Base-by-base conservation (phyloP, 768 basidiomycete species). In the Infundibulicybe gibba region DNA sequence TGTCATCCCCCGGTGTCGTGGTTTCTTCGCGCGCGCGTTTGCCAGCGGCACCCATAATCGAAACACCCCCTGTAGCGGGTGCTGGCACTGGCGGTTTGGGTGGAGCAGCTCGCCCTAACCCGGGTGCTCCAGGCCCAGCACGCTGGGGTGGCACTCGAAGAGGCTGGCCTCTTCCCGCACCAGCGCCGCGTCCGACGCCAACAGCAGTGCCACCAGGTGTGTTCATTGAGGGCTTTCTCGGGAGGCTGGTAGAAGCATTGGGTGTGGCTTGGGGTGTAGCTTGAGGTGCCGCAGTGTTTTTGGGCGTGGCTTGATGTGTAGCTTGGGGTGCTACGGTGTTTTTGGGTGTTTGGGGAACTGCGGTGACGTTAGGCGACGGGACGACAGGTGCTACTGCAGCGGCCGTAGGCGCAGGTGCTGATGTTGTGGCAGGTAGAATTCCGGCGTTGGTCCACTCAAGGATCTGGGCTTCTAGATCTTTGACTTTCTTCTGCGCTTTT, bases 391-490 rank as follows among this genome's bases (percentile, higher is more conserved):
- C 41, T 5, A 54, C 19, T 17, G 66, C 52, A 16, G 67, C 51
- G 11, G 66, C 47, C 21, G 66, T 47, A 20, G 62, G 52, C 49
- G 57, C 38, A 6, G 61, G 44, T 41, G 55, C 39, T 14, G 61
- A 47, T 21, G 56, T 17, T 9, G 61, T 39, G 1, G 66, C 67
- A 10, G 80, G 76, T 35, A 81, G 35, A 2, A 74, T 38, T 2
- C 82, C 80, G 1, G 68, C 63, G 40, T 75, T 74, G 53, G 72
- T 72, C 76, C 76, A 79, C 49, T 76, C 77, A 35, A 76, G 61
- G 32, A 87, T 76, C 48, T 81, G 78, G 10, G 72, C 71, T 56
- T 90, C 87, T 32, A 88, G 68, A 6, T 85, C 81, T 65, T 87
- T 90, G 42, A 88, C 67, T 47, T 73, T 76, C 47, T 65, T 67